Evolutionary conservation across 2,329 filamentous ascomycete genomes (phyloP).

Genomic region (Penicillium aurantiogriseum): DNA sequence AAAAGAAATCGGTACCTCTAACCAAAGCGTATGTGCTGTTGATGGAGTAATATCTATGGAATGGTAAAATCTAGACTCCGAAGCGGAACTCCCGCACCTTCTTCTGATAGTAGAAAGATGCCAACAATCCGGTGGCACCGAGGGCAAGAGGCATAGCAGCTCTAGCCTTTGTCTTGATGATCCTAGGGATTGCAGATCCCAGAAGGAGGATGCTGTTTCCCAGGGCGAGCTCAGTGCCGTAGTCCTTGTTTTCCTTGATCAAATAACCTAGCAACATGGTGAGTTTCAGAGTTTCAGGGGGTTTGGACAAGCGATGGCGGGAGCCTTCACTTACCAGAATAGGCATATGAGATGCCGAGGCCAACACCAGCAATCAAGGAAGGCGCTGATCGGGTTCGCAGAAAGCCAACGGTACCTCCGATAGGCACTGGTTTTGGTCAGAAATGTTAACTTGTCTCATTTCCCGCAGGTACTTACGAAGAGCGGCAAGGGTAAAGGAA

Average conservation of each 20-base stretch:
- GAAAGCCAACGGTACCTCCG: constrained; percentile 18
- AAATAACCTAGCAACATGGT: constrained; percentile 10
- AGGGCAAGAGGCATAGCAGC: constrained; percentile 17
- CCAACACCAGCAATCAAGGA: constrained; percentile 21
- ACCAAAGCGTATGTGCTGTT: background rate
- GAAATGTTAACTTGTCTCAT: background rate
- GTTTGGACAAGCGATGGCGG: accelerated
- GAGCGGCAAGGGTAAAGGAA: constrained; percentile 5
- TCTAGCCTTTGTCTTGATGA: constrained; percentile 14
- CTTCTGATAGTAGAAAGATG: constrained; percentile 7
- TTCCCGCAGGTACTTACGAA: background rate
- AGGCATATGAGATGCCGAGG: constrained; percentile 18
- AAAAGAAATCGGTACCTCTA: background rate
- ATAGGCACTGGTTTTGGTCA: constrained; percentile 11
- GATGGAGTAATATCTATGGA: background rate
- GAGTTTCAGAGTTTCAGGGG: no score
- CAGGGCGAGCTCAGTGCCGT: constrained; percentile 21
- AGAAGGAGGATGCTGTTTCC: constrained; percentile 19
- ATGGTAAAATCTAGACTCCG: background rate
- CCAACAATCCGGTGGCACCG: constrained; percentile 6
- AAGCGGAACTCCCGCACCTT: constrained; percentile 6
- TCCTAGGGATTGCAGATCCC: constrained; percentile 12
- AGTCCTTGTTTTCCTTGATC: constrained; percentile 23
- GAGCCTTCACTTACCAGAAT: constrained; percentile 5
- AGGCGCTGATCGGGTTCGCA: constrained; percentile 17